Conservation (phyloP, 2,329 filamentous ascomycete species). For the Fusarium tjaetaba region DNA sequence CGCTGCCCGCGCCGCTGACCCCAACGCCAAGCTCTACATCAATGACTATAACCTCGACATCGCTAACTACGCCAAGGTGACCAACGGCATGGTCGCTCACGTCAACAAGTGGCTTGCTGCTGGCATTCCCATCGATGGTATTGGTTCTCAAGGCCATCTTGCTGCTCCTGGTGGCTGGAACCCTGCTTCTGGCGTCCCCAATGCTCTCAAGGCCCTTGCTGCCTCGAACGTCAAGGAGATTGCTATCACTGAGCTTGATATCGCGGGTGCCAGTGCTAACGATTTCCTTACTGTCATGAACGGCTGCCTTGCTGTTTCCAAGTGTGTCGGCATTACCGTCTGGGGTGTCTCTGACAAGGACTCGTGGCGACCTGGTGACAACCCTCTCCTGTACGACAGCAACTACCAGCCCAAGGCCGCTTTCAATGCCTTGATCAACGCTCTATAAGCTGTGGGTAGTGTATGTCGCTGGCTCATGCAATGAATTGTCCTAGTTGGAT, state of each 20-base stretch:
- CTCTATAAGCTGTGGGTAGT: background rate
- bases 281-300: constrained; percentile 69
- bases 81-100: constrained; percentile 60
- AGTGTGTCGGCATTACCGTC: constrained; percentile 74
- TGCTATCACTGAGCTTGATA: constrained; percentile 75
- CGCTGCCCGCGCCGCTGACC: constrained; percentile 73
- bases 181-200: constrained; percentile 60
- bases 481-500: no score
- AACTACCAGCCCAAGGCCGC: constrained; percentile 62
- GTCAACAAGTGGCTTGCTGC: constrained; percentile 71
- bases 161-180: constrained; percentile 49
- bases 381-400: constrained; percentile 64
- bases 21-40: constrained; percentile 76
- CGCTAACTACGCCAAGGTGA: constrained; percentile 69
- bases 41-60: constrained; percentile 78
- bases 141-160: constrained; percentile 69
- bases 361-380: constrained; percentile 48
- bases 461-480: no score
- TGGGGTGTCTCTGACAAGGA: constrained; percentile 64
- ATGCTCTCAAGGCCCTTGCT: constrained; percentile 64
- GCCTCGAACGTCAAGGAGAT: constrained; percentile 63
- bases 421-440: constrained; percentile 53
- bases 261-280: constrained; percentile 62
- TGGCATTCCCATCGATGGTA: constrained; percentile 60
- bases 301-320: constrained; percentile 65